These are phyloP conservation scores for Ustilago trichophora DNA, from an alignment of 1,284 basidiomycete species.

Conservation along the genomic window DNA sequence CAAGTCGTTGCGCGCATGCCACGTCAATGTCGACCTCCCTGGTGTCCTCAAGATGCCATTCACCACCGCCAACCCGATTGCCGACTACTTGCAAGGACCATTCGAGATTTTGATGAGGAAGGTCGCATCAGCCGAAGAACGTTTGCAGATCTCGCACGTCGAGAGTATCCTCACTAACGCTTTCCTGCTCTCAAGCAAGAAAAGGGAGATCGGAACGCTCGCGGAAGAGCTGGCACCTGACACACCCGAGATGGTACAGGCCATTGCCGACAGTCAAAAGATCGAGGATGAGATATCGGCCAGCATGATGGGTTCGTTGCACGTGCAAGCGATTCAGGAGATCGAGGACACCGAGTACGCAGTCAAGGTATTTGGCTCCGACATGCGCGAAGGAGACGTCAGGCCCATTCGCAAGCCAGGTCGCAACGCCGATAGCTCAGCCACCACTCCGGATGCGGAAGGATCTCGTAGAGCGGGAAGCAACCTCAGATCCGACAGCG, in stretches of 20 bases:
- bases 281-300: conserved; percentile 40
- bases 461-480: neutral
- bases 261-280: conserved; percentile 40
- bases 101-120: conserved; percentile 45
- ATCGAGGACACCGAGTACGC: conserved; percentile 36
- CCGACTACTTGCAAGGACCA: conserved; percentile 37
- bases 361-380: conserved; percentile 35
- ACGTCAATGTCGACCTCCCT: conserved; percentile 32
- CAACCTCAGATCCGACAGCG: conserved; percentile 2
- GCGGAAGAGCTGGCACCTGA: conserved; percentile 36
- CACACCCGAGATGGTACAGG: conserved; percentile 35
- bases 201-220: conserved; percentile 23
- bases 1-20: conserved; percentile 36
- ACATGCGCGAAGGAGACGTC: conserved; percentile 29
- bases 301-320: conserved; percentile 32
- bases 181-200: conserved; percentile 23
- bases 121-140: conserved; percentile 27
- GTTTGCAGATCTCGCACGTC: conserved; percentile 32
- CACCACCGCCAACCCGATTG: conserved; percentile 31
- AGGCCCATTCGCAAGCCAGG: conserved; percentile 15
- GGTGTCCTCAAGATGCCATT: conserved; percentile 35
- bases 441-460: conserved; percentile 22
- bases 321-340: conserved; percentile 30
- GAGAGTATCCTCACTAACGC: conserved; percentile 34
- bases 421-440: neutral